phyloP scores from a whole-genome alignment of 1,284 basidiomycete species.

The Amylostereum chailletii region DNA sequence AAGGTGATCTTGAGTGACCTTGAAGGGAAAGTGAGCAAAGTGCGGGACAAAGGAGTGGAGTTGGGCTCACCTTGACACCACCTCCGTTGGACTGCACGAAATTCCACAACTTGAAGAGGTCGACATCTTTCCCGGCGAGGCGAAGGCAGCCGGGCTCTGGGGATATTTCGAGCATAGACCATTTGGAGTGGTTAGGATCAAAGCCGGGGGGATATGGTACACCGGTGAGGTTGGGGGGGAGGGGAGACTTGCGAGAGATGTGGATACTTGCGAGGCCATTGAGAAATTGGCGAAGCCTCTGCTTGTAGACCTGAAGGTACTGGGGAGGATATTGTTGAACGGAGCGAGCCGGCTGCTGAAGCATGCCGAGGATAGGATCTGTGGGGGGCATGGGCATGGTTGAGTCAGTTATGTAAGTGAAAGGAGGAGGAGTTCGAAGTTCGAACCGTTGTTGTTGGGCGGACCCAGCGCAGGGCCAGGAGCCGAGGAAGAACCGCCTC shows the following conservation, averaged over 20 bases:
- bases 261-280: slow-evolving; percentile 47
- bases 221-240: slow-evolving; percentile 61
- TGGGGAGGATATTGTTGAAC: slow-evolving; percentile 10
- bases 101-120: slow-evolving; percentile 64
- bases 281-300: slow-evolving; percentile 52
- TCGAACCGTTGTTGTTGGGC: no score
- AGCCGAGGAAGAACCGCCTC: slow-evolving; percentile 40
- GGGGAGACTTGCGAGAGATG: slow-evolving; percentile 41
- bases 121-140: slow-evolving; percentile 71
- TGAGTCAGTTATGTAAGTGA: no score
- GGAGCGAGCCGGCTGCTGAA: slow-evolving; percentile 17
- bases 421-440: no score
- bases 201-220: slow-evolving; percentile 41
- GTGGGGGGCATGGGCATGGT: neutral
- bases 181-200: slow-evolving; percentile 51
- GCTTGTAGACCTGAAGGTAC: slow-evolving; percentile 24
- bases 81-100: slow-evolving; percentile 51
- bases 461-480: neutral
- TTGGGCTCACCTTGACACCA: slow-evolving; percentile 39
- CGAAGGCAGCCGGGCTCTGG: slow-evolving; percentile 53
- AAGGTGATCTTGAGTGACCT: slow-evolving; percentile 34
- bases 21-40: slow-evolving; percentile 1
- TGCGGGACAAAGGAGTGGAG: slow-evolving; percentile 2
- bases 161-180: slow-evolving; percentile 54
- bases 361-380: slow-evolving; percentile 8